phyloP scores from a whole-genome alignment of 1,139 yeast species.

The Casaregolazyma suthepensis region DNA sequence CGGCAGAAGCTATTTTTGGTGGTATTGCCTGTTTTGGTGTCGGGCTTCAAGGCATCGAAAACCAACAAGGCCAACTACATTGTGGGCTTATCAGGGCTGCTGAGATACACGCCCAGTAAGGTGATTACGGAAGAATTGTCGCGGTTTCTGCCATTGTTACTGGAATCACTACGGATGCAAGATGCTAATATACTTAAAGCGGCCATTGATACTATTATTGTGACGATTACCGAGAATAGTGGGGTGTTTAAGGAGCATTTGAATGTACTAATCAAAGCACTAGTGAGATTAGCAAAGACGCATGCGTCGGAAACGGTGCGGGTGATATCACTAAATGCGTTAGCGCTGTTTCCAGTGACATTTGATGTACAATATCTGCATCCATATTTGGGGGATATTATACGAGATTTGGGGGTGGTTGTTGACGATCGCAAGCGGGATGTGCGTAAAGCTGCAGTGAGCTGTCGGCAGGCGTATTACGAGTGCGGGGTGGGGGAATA shows the following conservation, averaged over 20 bases:
- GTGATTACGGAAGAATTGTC: slow-evolving; percentile 58
- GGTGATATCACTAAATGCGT: slow-evolving; percentile 49
- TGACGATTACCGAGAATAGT: slow-evolving; percentile 51
- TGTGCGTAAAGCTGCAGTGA: slow-evolving; percentile 70
- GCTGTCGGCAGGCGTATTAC: slow-evolving; percentile 69
- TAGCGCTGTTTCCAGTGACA: slow-evolving; percentile 42
- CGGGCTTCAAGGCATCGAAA: slow-evolving; percentile 21
- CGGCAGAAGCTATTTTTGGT: slow-evolving; percentile 71
- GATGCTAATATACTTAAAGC: slow-evolving; percentile 50
- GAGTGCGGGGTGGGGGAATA: slow-evolving; percentile 37
- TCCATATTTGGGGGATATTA: slow-evolving; percentile 47
- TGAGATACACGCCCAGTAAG: slow-evolving; percentile 57
- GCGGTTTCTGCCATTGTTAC: slow-evolving; percentile 60
- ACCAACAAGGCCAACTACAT: slow-evolving; percentile 43
- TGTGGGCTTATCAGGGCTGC: slow-evolving; percentile 58
- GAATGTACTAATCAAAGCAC: slow-evolving; percentile 49
- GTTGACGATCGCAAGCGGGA: slow-evolving; percentile 71
- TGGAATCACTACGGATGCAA: slow-evolving; percentile 55
- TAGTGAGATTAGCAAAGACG: slow-evolving; percentile 34
- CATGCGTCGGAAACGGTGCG: slow-evolving; percentile 41
- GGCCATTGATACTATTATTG: slow-evolving; percentile 41
- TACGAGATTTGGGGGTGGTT: slow-evolving; percentile 44
- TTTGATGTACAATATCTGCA: slow-evolving; percentile 40
- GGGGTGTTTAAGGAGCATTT: slow-evolving; percentile 49
- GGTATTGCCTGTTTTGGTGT: slow-evolving; percentile 30